A percentile compares a stretch with the other conserved stretches of the same genome.
phyloP scores from a whole-genome alignment of 2,329 filamentous ascomycete species.

The Colletotrichum sp. region DNA sequence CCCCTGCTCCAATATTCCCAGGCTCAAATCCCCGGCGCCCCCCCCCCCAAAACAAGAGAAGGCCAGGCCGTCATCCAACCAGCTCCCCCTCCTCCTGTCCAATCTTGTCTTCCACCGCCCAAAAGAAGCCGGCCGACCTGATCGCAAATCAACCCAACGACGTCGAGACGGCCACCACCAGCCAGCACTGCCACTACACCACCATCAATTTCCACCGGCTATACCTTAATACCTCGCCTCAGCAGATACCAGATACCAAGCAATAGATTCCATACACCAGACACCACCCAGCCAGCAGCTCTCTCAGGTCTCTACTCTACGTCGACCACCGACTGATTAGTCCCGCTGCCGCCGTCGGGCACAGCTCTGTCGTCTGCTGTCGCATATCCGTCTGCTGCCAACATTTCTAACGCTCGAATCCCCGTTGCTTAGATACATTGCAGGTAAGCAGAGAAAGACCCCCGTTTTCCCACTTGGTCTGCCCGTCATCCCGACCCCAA shows the following conservation, averaged over 20 bases:
- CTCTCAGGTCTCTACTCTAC: neutral
- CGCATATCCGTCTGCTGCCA: neutral
- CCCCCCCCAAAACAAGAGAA: neutral
- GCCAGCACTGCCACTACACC: slow-evolving; percentile 9
- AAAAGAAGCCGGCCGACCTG: neutral
- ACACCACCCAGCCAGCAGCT: slow-evolving; percentile 3
- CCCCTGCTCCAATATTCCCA: neutral
- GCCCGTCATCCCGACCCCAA: neutral
- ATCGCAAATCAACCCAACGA: neutral
- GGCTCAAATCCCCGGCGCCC: neutral
- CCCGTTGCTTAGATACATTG: neutral
- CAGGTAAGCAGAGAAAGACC: neutral
- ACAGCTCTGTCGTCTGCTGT: neutral
- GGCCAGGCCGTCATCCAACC: neutral
- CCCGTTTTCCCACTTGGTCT: neutral
- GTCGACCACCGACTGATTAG: neutral
- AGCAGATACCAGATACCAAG: neutral
- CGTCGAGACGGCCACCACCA: neutral
- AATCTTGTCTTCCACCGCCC: neutral
- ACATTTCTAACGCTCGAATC: neutral
- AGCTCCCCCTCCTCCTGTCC: neutral
- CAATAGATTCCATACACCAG: neutral
- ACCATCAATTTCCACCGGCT: neutral
- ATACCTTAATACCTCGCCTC: neutral
- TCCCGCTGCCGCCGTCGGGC: neutral